These are phyloP conservation scores for Linnemannia schmuckeri DNA, from an alignment of 192 early-diverging fungal species.

Conservation along the genomic window DNA sequence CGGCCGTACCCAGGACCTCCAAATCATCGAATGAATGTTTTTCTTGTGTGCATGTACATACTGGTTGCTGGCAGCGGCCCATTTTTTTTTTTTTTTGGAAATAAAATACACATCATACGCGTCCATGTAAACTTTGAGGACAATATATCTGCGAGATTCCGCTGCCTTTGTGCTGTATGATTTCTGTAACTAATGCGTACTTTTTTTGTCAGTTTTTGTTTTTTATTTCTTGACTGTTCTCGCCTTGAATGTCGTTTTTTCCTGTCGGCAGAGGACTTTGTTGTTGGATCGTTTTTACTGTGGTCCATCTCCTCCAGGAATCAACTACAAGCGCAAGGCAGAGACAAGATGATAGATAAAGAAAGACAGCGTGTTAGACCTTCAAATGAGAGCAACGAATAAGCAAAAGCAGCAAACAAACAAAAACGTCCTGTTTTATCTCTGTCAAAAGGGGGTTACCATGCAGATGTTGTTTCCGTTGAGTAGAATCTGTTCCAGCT, in stretches of 20 bases:
- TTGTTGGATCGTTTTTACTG: constrained; percentile 11
- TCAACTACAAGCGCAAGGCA: constrained; percentile 52
- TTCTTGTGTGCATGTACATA: not conserved
- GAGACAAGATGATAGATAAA: not conserved
- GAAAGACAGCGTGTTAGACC: not conserved
- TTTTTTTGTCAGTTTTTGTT: constrained; percentile 1
- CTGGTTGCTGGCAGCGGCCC: not conserved
- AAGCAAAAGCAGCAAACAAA: not conserved
- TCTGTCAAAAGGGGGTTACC: constrained; percentile 58
- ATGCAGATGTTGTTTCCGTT: constrained; percentile 99
- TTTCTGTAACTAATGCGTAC: not conserved
- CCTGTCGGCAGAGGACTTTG: not conserved
- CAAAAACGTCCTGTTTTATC: not conserved
- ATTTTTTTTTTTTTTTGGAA: not conserved
- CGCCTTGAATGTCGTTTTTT: not conserved
- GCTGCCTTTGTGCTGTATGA: not conserved
- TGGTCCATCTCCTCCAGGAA: constrained; percentile 70
- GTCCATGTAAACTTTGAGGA: not conserved
- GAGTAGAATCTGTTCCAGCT: constrained; percentile 91
- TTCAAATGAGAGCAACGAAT: not conserved
- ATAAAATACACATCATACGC: not conserved
- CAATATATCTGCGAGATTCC: not conserved
- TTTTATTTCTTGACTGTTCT: constrained; percentile 3
- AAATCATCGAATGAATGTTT: constrained; percentile 70
- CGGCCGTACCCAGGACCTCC: constrained; percentile 72